Base-by-base conservation (phyloP, 768 basidiomycete genomes). In the Boletellus ananas region DNA sequence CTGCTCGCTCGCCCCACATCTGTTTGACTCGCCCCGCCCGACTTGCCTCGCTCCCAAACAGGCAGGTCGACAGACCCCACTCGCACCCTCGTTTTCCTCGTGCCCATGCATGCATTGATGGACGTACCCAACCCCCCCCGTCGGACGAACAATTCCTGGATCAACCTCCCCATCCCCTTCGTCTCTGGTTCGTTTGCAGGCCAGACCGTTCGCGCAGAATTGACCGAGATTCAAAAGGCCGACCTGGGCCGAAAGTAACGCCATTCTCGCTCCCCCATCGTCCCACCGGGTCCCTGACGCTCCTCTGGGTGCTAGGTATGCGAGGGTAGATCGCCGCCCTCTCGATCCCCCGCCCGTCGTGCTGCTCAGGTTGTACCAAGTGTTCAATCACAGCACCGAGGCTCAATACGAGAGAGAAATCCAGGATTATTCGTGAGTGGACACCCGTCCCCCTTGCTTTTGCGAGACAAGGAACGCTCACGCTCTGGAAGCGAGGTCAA, bases 311-410 rank as follows among this genome's bases (percentile, higher is more conserved):
- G 47, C 21, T 63, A 84, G 78, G 65, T 84, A 72, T 66, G 83
- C 74, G 43, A 78, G 70, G 64, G 79, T 80, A 35, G 80, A 87
- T 70, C 74, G 84, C 34, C 74, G 85, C 20, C 84, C 84, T 6
- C 72, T 87, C 37, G 84, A 87, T 63, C 85, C 84, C 4, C 85
- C 85, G 0, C 85, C 85, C 0, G 73, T 75, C 51, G 72, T 75
- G 14, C 68, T 76, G 34, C 73, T 86, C 43, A 78, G 75, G 35
- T 57, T 84, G 31, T 84, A 72, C 51, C 68, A 76, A 29, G 65
- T 81, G 12, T 60, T 69, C 47, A 63, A 78, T 51, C 54, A 61
- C 7, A 76, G 74, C 11, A 70, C 73, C 0, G 62, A 64, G 10
- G 49, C 63, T 4, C 64, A 76, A 51, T 69, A 65, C 37, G 79